These are phyloP conservation scores for Cicer bijugum DNA, from an alignment of 306 rosid species.

Conservation along the genomic window DNA sequence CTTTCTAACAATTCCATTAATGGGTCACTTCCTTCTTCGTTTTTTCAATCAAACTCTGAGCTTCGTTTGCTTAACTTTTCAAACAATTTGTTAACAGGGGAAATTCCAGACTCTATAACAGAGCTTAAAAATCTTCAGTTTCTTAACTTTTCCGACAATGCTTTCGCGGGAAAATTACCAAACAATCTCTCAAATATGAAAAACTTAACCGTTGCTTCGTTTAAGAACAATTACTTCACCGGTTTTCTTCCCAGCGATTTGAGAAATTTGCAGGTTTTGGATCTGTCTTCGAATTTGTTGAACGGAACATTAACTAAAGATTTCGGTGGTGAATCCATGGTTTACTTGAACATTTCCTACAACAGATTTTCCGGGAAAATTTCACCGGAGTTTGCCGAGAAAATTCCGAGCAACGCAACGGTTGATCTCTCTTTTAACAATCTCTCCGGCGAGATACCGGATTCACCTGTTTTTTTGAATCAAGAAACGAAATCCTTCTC, in stretches of 20 bases:
- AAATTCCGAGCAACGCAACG: conserved; percentile 59
- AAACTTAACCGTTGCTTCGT: conserved; percentile 53
- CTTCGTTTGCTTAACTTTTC: conserved; percentile 68
- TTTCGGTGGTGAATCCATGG: conserved; percentile 60
- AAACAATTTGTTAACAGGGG: conserved; percentile 61
- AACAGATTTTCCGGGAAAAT: conserved; percentile 73
- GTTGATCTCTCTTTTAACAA: conserved; percentile 83
- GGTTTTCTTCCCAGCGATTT: conserved; percentile 62
- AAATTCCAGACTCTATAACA: conserved; percentile 52
- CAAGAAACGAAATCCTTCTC: conserved; percentile 52
- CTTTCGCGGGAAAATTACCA: conserved; percentile 74
- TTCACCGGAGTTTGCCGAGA: conserved; percentile 54
- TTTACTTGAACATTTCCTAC: conserved; percentile 68
- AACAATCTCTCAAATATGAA: conserved; percentile 50
- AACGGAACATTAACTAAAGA: conserved; percentile 71
- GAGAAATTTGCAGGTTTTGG: conserved; percentile 53
- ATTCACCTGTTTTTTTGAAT: conserved; percentile 48
- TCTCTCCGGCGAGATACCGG: conserved; percentile 69
- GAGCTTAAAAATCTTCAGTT: conserved; percentile 50
- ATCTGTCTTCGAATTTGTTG: conserved; percentile 79
- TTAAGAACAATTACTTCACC: conserved; percentile 68
- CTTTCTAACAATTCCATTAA: conserved; percentile 83
- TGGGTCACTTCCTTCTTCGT: conserved; percentile 69
- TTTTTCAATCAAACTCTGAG: conserved; percentile 56
- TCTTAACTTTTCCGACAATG: conserved; percentile 85